Evolutionary conservation across 257 asterid species (phyloP).

Genomic region (Solanum raphanifolium): DNA sequence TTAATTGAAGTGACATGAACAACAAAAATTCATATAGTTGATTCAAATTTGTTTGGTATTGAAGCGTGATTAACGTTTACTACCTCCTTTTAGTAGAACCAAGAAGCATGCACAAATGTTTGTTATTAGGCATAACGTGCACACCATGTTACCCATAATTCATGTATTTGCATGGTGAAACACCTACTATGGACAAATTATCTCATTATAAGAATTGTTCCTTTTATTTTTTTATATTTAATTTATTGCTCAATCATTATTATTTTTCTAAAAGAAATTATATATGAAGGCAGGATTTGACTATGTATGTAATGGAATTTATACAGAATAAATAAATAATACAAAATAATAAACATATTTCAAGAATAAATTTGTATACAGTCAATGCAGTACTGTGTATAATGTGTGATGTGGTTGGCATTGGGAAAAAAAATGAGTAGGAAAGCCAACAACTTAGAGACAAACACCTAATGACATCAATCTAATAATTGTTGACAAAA

Average conservation of each 20-base stretch:
- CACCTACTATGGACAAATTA: neutral
- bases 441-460: constrained; percentile 4
- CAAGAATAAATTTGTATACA: neutral
- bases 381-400: neutral
- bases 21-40: neutral
- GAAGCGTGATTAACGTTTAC: neutral
- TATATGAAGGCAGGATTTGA: neutral
- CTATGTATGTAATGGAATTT: neutral
- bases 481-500: neutral
- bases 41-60: neutral
- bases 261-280: neutral
- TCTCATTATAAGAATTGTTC: neutral
- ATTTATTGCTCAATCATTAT: neutral
- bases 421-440: neutral
- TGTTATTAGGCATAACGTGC: neutral
- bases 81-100: neutral
- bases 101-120: neutral
- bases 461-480: neutral
- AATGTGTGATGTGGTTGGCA: neutral
- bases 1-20: neutral
- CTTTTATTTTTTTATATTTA: neutral
- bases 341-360: neutral
- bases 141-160: neutral
- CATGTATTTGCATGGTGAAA: neutral
- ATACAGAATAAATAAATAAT: neutral